These are phyloP conservation scores for Lanmaoa pseudosensibilis DNA, from an alignment of 768 basidiomycete genomes.

Conservation along the genomic window DNA sequence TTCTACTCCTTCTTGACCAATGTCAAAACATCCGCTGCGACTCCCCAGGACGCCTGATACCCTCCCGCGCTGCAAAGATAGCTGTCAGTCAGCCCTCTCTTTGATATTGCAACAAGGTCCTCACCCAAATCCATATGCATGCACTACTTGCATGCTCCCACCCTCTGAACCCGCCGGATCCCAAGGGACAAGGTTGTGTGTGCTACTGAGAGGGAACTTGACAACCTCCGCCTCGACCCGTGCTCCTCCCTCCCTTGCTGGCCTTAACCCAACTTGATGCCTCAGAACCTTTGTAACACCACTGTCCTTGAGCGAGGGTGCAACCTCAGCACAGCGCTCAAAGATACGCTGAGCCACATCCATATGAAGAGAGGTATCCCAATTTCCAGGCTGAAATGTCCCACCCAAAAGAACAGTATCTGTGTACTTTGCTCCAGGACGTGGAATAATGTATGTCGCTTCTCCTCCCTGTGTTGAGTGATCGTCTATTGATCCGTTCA, in stretches of 20 bases:
- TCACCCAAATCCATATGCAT: conserved; percentile 64
- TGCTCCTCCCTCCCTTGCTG: conserved; percentile 54
- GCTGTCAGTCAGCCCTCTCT: conserved; percentile 8
- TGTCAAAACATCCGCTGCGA: conserved; percentile 39
- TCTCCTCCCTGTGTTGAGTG: conserved; percentile 22
- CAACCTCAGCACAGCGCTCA: conserved; percentile 41
- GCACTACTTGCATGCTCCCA: conserved; percentile 41
- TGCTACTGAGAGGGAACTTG: conserved; percentile 33
- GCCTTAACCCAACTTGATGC: conserved; percentile 61
- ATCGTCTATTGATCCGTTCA: conserved; percentile 14
- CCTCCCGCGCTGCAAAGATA: conserved; percentile 33
- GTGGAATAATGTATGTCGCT: conserved; percentile 62
- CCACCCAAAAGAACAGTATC: conserved; percentile 57
- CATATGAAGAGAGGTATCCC: conserved; percentile 50
- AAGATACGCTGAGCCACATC: conserved; percentile 46
- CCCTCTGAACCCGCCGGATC: conserved; percentile 18
- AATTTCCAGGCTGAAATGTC: conserved; percentile 48
- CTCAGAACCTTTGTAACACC: conserved; percentile 43
- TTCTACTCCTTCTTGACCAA: conserved; percentile 20
- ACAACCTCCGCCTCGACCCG: conserved; percentile 52
- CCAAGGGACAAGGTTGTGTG: conserved; percentile 19
- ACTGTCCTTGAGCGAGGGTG: conserved; percentile 34
- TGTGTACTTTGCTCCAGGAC: conserved; percentile 43
- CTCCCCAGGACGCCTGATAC: conserved; percentile 46
- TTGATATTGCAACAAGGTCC: conserved; percentile 3